A percentile compares a stretch with the other conserved stretches of the same genome.
These are phyloP conservation scores for Heterobasidion occidentale DNA, from an alignment of 1,284 basidiomycete species.

Conservation along the genomic window DNA sequence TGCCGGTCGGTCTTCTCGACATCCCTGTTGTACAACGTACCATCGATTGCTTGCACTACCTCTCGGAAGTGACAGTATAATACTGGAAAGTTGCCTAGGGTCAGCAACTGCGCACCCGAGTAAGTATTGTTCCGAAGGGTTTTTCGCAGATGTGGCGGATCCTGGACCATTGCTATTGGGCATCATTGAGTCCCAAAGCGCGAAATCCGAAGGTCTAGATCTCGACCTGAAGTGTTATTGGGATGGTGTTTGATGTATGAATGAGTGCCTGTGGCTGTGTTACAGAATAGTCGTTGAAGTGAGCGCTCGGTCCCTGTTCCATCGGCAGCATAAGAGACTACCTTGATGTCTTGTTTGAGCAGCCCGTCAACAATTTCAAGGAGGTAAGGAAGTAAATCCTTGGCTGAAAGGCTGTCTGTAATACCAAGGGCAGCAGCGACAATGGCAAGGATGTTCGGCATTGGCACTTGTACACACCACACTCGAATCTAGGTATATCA, in stretches of 20 bases:
- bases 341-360: conserved; percentile 9
- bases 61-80: conserved; percentile 13
- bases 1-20: conserved; percentile 29
- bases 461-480: conserved; percentile 4
- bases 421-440: conserved; percentile 8
- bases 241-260: background rate
- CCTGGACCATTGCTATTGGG: conserved; percentile 22
- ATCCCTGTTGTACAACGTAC: conserved; percentile 24
- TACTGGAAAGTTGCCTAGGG: conserved; percentile 16
- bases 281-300: conserved; percentile 11
- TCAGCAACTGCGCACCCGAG: conserved; percentile 20
- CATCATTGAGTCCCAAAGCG: background rate
- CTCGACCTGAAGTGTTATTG: background rate
- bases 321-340: conserved; percentile 21
- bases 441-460: conserved; percentile 6
- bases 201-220: background rate
- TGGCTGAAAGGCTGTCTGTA: background rate
- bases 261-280: background rate
- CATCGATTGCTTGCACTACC: background rate
- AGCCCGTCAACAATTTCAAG: conserved; percentile 15
- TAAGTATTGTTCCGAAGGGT: conserved; percentile 24
- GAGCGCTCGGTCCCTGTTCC: conserved; percentile 20
- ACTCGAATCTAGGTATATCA: conserved; percentile 5
- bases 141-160: conserved; percentile 26
- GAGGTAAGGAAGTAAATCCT: background rate